Evolutionary conservation across 108 stramenopile species (phyloP).

Genomic region (Stephanodiscus minutulus): DNA sequence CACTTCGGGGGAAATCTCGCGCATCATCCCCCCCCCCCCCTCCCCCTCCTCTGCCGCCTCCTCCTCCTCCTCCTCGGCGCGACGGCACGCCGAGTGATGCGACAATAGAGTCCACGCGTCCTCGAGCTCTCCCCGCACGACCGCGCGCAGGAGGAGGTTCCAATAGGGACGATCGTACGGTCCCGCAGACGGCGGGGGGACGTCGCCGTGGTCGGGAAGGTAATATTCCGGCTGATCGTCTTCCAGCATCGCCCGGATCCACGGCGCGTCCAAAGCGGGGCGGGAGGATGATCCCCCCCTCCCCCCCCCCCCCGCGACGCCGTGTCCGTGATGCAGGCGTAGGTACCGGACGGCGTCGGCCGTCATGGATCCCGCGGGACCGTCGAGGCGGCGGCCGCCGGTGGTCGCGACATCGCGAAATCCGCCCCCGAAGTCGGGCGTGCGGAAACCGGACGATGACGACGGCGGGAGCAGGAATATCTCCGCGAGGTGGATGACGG

Average conservation of each 20-base stretch:
- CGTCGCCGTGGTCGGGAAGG: constrained; percentile 5
- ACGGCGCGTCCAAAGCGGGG: constrained; percentile 11
- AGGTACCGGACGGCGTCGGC: constrained; percentile 82
- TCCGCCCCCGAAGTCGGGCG: constrained; percentile 3
- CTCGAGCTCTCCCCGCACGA: constrained; percentile 58
- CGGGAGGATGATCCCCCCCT: background rate
- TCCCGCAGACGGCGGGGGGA: background rate
- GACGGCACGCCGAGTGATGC: constrained; percentile 64
- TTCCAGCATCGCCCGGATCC: constrained; percentile 42
- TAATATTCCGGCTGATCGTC: constrained; percentile 71
- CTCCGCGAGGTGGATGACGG: constrained; percentile 68
- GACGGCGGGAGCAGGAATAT: constrained; percentile 52
- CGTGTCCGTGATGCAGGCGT: constrained; percentile 53
- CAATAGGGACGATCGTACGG: constrained; percentile 53
- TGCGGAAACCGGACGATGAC: constrained; percentile 9
- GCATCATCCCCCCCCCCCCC: constrained; percentile 10
- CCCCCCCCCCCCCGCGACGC: background rate
- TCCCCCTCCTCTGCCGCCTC: background rate
- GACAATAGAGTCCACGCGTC: constrained; percentile 74
- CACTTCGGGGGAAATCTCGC: constrained; percentile 43
- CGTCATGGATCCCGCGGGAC: constrained; percentile 62
- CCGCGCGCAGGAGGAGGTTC: constrained; percentile 50
- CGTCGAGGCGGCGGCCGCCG: constrained; percentile 14
- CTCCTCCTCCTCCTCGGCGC: constrained; percentile 31
- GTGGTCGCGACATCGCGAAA: background rate